These are phyloP conservation scores for Linum trigynum DNA, from an alignment of 345 rosid genomes.

Conservation along the genomic window DNA sequence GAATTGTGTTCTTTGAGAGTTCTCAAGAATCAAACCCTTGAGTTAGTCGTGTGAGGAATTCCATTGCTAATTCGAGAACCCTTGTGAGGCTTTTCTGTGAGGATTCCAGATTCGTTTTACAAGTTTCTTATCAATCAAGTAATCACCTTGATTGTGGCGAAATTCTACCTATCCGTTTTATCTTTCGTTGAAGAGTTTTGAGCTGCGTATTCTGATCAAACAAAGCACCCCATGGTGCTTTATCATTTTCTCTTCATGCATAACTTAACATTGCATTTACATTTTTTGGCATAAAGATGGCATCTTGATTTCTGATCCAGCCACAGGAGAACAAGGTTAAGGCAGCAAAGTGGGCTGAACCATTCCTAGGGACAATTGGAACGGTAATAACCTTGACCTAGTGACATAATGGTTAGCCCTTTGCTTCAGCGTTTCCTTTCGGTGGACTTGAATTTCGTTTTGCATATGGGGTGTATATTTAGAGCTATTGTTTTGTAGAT, in stretches of 20 bases:
- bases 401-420: not conserved
- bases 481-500: not conserved
- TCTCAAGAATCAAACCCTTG: too few species aligned
- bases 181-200: too few species aligned
- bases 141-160: too few species aligned
- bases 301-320: constrained; percentile 30
- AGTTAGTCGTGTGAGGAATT: too few species aligned
- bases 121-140: too few species aligned
- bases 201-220: too few species aligned
- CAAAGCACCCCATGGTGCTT: too few species aligned
- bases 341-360: constrained; percentile 78
- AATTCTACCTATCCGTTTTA: too few species aligned
- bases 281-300: constrained; percentile 5
- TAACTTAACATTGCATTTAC: not conserved
- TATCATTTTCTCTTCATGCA: not conserved
- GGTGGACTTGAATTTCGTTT: not conserved
- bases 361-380: constrained; percentile 55
- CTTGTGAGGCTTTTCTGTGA: too few species aligned
- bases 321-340: constrained; percentile 51
- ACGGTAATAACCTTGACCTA: constrained; percentile 33
- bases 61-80: too few species aligned
- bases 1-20: too few species aligned
- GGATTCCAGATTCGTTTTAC: too few species aligned
- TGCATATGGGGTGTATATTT: not conserved
- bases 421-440: not conserved